phyloP scores from a whole-genome alignment of 139 green algal genomes.

The Chlamydomonas applanata region DNA sequence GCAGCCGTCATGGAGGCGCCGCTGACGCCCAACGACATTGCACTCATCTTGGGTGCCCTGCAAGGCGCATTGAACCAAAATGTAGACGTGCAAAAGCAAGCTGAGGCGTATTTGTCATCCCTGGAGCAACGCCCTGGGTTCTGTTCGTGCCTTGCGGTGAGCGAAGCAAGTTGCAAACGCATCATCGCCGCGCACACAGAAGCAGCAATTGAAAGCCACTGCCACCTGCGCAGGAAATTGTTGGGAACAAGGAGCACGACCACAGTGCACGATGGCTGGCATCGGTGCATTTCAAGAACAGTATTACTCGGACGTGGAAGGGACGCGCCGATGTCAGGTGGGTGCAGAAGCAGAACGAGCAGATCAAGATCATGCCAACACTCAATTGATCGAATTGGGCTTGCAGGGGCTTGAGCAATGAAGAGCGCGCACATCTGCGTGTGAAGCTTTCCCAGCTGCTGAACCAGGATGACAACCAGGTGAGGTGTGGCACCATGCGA shows the following conservation, averaged over 20 bases:
- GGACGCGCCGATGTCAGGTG: too few species aligned
- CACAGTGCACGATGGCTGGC: conserved; percentile 81
- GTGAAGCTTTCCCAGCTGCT: conserved; percentile 66
- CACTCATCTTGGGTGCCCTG: conserved; percentile 47
- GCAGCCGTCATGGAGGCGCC: neutral
- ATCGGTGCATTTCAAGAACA: conserved; percentile 90
- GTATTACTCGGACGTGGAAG: conserved; percentile 53
- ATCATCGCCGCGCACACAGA: too few species aligned
- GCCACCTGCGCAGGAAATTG: conserved; percentile 10
- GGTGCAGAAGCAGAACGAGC: neutral
- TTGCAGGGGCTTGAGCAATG: conserved; percentile 59
- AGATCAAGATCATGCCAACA: neutral
- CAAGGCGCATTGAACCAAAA: conserved; percentile 62
- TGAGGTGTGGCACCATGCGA: too few species aligned
- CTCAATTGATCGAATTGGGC: neutral
- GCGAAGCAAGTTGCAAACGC: neutral
- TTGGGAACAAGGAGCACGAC: conserved; percentile 2
- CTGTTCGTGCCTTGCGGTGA: conserved; percentile 82
- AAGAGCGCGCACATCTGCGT: conserved; percentile 83
- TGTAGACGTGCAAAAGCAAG: conserved; percentile 55
- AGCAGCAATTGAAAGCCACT: too few species aligned
- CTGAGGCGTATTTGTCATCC: conserved; percentile 60
- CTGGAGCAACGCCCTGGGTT: conserved; percentile 70
- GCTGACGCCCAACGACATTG: neutral
- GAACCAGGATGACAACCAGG: conserved; percentile 80